These are phyloP conservation scores for Rosa lucieae DNA, from an alignment of 306 rosid species.

Conservation along the genomic window DNA sequence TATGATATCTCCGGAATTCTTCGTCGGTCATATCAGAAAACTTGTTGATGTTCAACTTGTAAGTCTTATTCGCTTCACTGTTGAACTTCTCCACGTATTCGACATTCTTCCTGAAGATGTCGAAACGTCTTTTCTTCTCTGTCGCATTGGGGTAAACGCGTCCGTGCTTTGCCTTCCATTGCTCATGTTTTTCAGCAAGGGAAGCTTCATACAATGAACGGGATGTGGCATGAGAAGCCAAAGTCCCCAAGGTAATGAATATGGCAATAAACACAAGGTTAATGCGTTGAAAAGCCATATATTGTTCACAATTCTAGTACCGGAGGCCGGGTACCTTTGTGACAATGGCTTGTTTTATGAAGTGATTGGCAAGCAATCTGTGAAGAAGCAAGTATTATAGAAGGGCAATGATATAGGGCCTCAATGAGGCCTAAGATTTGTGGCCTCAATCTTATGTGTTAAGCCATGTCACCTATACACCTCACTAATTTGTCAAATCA, in stretches of 20 bases:
- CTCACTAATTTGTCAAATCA: too few relatives aligned
- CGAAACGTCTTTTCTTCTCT: neutral
- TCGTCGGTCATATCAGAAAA: too few relatives aligned
- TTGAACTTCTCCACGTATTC: neutral
- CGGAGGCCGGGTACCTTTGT: neutral
- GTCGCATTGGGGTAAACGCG: neutral
- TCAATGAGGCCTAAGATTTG: too few relatives aligned
- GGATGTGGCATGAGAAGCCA: neutral
- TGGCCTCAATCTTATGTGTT: too few relatives aligned
- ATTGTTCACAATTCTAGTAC: neutral
- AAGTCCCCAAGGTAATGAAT: neutral
- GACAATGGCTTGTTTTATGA: neutral
- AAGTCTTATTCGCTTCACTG: too few relatives aligned
- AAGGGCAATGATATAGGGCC: too few relatives aligned
- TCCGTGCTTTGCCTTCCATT: neutral
- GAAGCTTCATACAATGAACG: neutral
- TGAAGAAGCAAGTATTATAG: neutral
- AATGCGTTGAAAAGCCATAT: neutral
- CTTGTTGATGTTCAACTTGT: too few relatives aligned
- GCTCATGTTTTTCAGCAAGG: neutral
- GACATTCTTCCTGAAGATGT: neutral
- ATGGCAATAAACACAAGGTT: neutral
- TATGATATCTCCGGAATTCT: too few relatives aligned
- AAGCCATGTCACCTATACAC: too few relatives aligned
- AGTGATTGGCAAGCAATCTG: neutral